Base-by-base conservation (phyloP, 2,329 filamentous ascomycete genomes). In the Ophiostoma novo-ulmi region DNA sequence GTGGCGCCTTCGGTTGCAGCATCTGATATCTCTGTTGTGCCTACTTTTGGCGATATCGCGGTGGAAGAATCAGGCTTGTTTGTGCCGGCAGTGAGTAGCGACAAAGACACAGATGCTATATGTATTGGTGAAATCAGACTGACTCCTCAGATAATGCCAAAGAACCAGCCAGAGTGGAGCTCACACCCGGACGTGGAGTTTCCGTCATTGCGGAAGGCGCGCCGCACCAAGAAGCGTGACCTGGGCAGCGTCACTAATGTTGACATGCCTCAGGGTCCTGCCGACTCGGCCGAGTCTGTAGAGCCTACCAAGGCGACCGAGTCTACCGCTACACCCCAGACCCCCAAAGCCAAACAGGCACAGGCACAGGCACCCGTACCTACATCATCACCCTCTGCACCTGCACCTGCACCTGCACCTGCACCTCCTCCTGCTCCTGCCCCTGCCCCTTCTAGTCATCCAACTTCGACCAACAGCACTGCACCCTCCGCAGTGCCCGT, bases 151-250 rank as follows among this genome's bases (percentile, higher is more conserved):
- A 17, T 26, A 14, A 20, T 35, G 26, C 58, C 22, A 14, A 20
- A 65, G 35, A 65, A n/a, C 36, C 17, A n/a, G 36, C 17, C 7
- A 11, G 36, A 20, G 20, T 65, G 63, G 63, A 39, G 36, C 36
- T 88, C 86, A 0, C 78, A 78, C 41, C 84, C 85, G 3, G 83
- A 85, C 41, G 75, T 78, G 38, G 79, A 81, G 11, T 89, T 87
- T 75, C 87, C 87, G 14, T 75, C 75, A 3, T 80, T 78, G 74
- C 74, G 77, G 48, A 58, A 79, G 14, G 82, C 79, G 75, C 78
- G 80, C 48, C 81, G 80, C 74, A 83, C 82, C 77, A 83, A 80
- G 74, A 77, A 77, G 73, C 78, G 77, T 69, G 73, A 76, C 7
- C 73, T 82, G 31, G 78, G 77, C 22, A 76, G 78, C 7, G 77